These are phyloP conservation scores for Pleurotus ostreatus DNA, from an alignment of 768 basidiomycete species.

Conservation along the genomic window DNA sequence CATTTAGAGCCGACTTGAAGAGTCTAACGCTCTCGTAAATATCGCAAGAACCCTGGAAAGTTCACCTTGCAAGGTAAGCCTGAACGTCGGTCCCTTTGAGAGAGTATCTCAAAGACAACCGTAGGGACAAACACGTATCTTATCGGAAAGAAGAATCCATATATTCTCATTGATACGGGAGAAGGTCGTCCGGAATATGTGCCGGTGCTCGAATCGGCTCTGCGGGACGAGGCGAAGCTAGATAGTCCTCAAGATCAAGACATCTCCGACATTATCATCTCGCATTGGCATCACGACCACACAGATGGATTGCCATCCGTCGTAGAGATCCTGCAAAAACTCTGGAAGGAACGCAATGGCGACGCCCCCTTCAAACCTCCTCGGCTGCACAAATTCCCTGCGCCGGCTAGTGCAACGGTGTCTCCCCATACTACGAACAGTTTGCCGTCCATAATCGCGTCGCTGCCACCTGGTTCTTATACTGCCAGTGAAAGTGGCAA, in stretches of 20 bases:
- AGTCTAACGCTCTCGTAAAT: too few relatives aligned
- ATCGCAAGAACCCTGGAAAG: constrained; percentile 74
- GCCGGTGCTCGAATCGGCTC: constrained; percentile 57
- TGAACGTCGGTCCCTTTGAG: not conserved
- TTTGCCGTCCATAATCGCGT: constrained; percentile 35
- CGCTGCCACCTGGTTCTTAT: constrained; percentile 41
- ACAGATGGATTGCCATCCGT: constrained; percentile 71
- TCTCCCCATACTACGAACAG: constrained; percentile 24
- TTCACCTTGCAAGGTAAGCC: constrained; percentile 78
- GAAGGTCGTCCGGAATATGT: constrained; percentile 70
- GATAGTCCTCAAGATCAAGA: constrained; percentile 41
- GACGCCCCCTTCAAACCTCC: constrained; percentile 56
- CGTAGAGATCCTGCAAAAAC: constrained; percentile 54
- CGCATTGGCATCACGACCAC: constrained; percentile 91
- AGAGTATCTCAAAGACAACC: not conserved
- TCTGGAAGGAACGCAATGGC: constrained; percentile 55
- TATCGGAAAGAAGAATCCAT: constrained; percentile 65
- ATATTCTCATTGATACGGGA: constrained; percentile 79
- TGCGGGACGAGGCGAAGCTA: constrained; percentile 30
- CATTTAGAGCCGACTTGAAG: too few relatives aligned
- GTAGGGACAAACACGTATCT: constrained; percentile 90
- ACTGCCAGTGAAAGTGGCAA: constrained; percentile 37
- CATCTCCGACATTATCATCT: constrained; percentile 86
- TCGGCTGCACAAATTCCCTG: constrained; percentile 70
- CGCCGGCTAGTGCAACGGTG: constrained; percentile 19